These are phyloP conservation scores for Symbiodinium pilosum DNA, from an alignment of 73 alveolate genomes.

Conservation along the genomic window DNA sequence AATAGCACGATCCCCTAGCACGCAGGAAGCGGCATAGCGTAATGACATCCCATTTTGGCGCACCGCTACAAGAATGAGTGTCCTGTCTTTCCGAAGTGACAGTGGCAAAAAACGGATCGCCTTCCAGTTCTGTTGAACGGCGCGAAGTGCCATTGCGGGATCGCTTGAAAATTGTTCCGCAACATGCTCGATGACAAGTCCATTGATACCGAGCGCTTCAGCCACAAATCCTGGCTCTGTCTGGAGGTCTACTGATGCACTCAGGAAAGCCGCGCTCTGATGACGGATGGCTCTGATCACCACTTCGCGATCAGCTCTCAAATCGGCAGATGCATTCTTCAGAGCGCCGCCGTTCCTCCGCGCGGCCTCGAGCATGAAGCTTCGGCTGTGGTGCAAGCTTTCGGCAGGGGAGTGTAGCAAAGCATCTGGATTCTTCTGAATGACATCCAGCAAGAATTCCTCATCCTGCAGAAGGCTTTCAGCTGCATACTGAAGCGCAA, in stretches of 20 bases:
- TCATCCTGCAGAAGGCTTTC: background rate
- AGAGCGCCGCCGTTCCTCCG: constrained; percentile 35
- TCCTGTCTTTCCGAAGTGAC: background rate
- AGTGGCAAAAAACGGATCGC: background rate
- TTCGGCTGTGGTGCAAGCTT: constrained; percentile 16
- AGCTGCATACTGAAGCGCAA: constrained; percentile 50
- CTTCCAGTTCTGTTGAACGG: constrained; percentile 49
- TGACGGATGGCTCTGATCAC: constrained; percentile 30
- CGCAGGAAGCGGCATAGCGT: constrained; percentile 1
- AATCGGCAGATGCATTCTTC: background rate
- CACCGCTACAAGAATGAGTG: constrained; percentile 17
- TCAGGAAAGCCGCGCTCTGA: constrained; percentile 40
- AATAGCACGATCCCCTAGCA: background rate
- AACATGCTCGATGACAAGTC: constrained; percentile 35
- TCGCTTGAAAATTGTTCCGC: background rate
- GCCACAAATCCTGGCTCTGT: constrained; percentile 5
- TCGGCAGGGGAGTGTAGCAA: constrained; percentile 61
- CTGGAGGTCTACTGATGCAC: constrained; percentile 23
- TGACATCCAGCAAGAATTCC: constrained; percentile 19
- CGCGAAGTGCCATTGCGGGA: constrained; percentile 14
- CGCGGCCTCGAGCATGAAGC: constrained; percentile 35
- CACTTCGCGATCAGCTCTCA: constrained; percentile 39
- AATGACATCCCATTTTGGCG: constrained; percentile 44
- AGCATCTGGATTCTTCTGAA: constrained; percentile 19
- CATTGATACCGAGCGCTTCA: constrained; percentile 37